Evolutionary conservation across 2,329 filamentous ascomycete genomes (phyloP).

Genomic region (Sporothrix euskadiensis): DNA sequence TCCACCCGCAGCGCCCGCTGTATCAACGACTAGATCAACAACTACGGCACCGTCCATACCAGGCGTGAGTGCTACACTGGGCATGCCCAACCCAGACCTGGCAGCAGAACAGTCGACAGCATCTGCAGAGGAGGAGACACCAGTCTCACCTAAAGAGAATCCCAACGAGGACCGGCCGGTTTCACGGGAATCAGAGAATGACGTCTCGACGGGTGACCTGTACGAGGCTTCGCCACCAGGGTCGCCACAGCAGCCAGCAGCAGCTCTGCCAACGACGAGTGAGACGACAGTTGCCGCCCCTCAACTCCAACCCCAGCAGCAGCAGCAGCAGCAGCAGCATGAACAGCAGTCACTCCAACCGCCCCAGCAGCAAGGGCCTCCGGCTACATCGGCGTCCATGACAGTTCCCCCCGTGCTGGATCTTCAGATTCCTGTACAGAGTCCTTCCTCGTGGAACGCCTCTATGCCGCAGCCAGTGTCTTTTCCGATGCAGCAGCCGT

Average conservation of each 20-base stretch:
- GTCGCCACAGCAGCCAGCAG: constrained; percentile 18
- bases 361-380: neutral
- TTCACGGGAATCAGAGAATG: neutral
- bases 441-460: constrained; percentile 17
- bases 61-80: constrained; percentile 24
- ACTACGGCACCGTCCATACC: constrained; percentile 4
- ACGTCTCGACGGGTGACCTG: constrained; percentile 19
- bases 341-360: neutral
- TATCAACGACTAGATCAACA: neutral
- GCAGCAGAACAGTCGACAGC: neutral
- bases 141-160: neutral
- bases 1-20: neutral
- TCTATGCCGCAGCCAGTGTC: neutral
- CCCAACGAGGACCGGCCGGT: neutral
- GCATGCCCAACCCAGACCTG: neutral
- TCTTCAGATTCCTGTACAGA: constrained; percentile 37
- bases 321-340: constrained; percentile 24
- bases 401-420: constrained; percentile 35
- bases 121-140: constrained; percentile 14
- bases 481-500: neutral
- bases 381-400: neutral
- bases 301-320: neutral
- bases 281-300: neutral
- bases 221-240: constrained; percentile 29
- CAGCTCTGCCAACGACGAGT: neutral